Evolutionary conservation across 2,329 filamentous ascomycete genomes (phyloP), one percentile per base, ranked within the genome.

Genomic region (Beauveria scarabaeidicola): DNA sequence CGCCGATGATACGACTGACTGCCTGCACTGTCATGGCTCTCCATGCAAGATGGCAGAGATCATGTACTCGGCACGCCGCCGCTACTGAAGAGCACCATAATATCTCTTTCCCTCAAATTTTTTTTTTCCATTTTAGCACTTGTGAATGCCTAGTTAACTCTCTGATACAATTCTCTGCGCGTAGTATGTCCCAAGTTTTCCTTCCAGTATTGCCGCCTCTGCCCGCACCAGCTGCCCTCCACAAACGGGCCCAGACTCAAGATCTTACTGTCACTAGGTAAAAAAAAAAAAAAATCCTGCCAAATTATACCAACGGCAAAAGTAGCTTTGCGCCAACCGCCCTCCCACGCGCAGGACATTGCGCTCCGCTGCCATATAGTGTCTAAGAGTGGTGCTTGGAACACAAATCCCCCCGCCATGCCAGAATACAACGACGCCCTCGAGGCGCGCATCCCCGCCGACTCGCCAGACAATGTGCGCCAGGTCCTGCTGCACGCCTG

Each of bases 401-500:
- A 50, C 27, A 21, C 19, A 19, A n/a, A 9, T 7, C 17, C 15
- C 63, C 62, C 47, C 40, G 63, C 63, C 46, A 69, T 70, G 65
- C 62, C 71, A 19, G 48, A 68, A 54, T 69, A 75, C 60, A 73
- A 78, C 70, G 82, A 85, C 71, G 77, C 77, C 36, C 73, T 83
- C 66, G 73, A 76, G 25, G 69, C 77, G 36, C 81, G 82, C 69
- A 81, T 85, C 67, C 78, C 81, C 19, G 63, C 76, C 60, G 72
- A 75, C 55, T 84, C 81, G 67, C 81, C 81, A 10, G 72, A 77
- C 46, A 72, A 77, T 6, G 77, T 75, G 50, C 77, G 80, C 46
- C 72, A 80, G 63, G 74, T 85, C 61, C 76, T 85, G 59, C 74
- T 76, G 58, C 77, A 78, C 58, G 79, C 81, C 60, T 84, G 82